Base-by-base conservation (phyloP, 2,329 filamentous ascomycete genomes). In the Penicillium sp. region DNA sequence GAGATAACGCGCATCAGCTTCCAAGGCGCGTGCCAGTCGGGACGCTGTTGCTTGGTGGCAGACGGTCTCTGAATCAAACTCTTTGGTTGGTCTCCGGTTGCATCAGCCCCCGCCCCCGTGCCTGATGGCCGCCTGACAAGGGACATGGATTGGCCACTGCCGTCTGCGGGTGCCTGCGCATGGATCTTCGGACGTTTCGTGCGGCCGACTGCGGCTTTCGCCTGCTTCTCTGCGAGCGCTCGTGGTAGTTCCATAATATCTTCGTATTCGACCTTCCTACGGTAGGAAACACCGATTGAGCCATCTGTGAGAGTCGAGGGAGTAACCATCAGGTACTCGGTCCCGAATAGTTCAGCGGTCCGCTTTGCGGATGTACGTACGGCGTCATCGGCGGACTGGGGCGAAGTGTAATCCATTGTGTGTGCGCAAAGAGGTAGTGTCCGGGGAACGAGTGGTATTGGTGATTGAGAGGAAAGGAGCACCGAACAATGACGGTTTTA, bases 1-100 rank as follows among this genome's bases (percentile, higher is more conserved):
- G 91, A 96, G 61, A 99, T 96, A 58, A 99, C 95, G 57, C 94
- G 85, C 88, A 96, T 95, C 56, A 97, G 81, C 81, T 97, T 97
- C 94, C 95, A 99, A 11, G 95, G 95, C 57, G 92, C 85, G 72
- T 99, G 94, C 94, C 94, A 99, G 55, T 97, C 88, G 0, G 95
- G 95, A 71, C 87, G 91, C 53, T 86, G 80, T 63, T 87, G 85
- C 63, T 83, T 79, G 51, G 87, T 82, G 38, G 73, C 73, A 14
- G 82, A 84, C 39, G 86, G 84, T 63, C 84, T 81, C 54, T 84
- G 78, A 16, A 88, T 82, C 53, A 89, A 71, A 61, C 83, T 84
- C 53, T 79, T 82, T 5, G 82, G 82, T 60, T 84, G 83, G 27
- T 68, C 66, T 34, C 67, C 72, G 34, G 39, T 71, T 13, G 69